Percentiles rank a stretch among this genome's conserved stretches.
phyloP scores from a whole-genome alignment of 2,329 filamentous ascomycete genomes.

The Colletotrichum spaethianum region DNA sequence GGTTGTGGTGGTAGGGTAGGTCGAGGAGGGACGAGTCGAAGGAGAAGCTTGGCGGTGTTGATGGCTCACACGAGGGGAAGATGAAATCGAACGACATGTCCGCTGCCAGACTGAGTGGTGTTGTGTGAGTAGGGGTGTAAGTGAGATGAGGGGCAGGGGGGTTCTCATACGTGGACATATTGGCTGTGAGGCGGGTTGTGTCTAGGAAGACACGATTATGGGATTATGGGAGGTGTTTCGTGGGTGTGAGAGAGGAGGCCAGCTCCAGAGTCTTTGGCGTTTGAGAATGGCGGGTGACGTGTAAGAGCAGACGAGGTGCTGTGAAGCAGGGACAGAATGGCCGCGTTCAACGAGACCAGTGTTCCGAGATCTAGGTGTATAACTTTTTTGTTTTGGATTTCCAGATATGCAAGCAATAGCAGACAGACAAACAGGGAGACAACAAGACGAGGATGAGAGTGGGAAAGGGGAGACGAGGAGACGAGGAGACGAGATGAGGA shows the following conservation, averaged over 20 bases:
- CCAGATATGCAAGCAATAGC: slow-evolving; percentile 30
- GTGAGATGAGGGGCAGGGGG: slow-evolving; percentile 29
- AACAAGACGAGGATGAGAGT: slow-evolving; percentile 19
- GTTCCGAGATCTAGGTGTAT: slow-evolving; percentile 44
- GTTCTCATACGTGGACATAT: slow-evolving; percentile 59
- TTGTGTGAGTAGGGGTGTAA: slow-evolving; percentile 48
- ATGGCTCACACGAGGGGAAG: slow-evolving; percentile 67
- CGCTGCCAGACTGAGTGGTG: slow-evolving; percentile 68
- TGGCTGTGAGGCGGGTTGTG: slow-evolving; percentile 45
- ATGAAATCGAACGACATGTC: slow-evolving; percentile 74
- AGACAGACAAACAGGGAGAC: slow-evolving; percentile 16
- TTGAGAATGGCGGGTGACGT: slow-evolving; percentile 24
- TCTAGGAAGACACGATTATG: slow-evolving; percentile 41
- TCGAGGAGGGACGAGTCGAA: slow-evolving; percentile 72
- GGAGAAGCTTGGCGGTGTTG: slow-evolving; percentile 65
- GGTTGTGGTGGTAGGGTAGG: slow-evolving; percentile 61
- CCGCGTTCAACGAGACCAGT: slow-evolving; percentile 44
- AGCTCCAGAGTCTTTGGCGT: slow-evolving; percentile 35
- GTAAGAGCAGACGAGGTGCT: slow-evolving; percentile 39
- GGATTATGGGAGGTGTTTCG: slow-evolving; percentile 32
- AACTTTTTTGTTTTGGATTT: slow-evolving; percentile 30
- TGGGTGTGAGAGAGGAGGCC: slow-evolving; percentile 37
- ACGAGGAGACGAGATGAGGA: slow-evolving; percentile 23
- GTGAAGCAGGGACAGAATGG: slow-evolving; percentile 43
- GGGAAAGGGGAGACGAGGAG: slow-evolving; percentile 9